Evolutionary conservation across 1,139 yeast genomes (phyloP).

Genomic region (Candida glucosophila): DNA sequence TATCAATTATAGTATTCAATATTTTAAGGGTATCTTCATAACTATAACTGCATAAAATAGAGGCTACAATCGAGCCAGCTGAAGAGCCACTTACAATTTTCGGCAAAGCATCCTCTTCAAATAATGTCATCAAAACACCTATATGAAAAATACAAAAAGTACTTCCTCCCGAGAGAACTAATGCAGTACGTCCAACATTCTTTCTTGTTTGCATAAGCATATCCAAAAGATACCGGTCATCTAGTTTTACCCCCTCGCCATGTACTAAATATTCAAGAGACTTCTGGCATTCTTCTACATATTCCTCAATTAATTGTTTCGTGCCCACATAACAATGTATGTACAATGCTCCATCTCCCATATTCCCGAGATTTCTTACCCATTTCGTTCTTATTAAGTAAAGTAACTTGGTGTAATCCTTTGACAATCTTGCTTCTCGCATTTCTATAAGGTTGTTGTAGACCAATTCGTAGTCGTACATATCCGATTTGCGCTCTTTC

Average conservation of each 20-base stretch:
- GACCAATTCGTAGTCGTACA: conserved; percentile 67
- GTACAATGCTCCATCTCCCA: conserved; percentile 75
- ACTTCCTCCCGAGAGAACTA: conserved; percentile 91
- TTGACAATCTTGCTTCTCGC: conserved; percentile 45
- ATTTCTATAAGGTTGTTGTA: conserved; percentile 47
- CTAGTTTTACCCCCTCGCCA: conserved; percentile 40
- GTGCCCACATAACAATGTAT: conserved; percentile 82
- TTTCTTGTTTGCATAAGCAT: conserved; percentile 82
- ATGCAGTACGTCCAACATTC: conserved; percentile 88
- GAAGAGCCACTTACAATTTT: conserved; percentile 91
- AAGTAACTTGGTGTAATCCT: conserved; percentile 53
- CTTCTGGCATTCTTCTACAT: conserved; percentile 64
- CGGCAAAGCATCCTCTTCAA: conserved; percentile 71
- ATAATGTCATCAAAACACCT: conserved; percentile 77
- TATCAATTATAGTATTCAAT: conserved; percentile 43
- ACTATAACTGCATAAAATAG: conserved; percentile 73
- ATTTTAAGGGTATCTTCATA: conserved; percentile 62
- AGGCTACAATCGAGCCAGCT: conserved; percentile 93
- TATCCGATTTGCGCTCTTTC: conserved; percentile 43
- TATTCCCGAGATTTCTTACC: conserved; percentile 79
- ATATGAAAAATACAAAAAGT: conserved; percentile 89
- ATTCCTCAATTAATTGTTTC: conserved; percentile 72
- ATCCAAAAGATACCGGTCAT: conserved; percentile 62
- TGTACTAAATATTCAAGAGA: conserved; percentile 46
- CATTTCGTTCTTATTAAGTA: conserved; percentile 78